Conservation (phyloP, 768 basidiomycete species). For the Mycena chlorophos region DNA sequence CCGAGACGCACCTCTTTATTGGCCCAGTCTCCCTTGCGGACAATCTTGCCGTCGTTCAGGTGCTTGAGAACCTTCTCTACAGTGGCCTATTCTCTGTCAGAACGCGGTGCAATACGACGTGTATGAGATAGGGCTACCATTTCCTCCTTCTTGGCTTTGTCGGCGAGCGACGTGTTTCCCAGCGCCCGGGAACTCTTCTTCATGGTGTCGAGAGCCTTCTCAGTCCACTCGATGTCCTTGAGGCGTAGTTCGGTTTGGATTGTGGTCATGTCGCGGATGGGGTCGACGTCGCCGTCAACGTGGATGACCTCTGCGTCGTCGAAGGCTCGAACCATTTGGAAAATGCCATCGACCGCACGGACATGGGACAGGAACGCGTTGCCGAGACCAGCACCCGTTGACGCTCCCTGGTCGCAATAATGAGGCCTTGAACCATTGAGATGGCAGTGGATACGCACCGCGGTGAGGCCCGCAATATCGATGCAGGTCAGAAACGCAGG, state of each 20-base stretch:
- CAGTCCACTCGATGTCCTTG: constrained; percentile 99
- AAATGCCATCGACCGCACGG: constrained; percentile 97
- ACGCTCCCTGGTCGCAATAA: constrained; percentile 67
- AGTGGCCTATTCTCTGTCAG: constrained; percentile 52
- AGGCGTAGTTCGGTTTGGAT: constrained; percentile 91
- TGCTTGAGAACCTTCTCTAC: constrained; percentile 84
- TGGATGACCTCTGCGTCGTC: constrained; percentile 99
- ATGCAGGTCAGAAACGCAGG: constrained; percentile 97
- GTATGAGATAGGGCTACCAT: constrained; percentile 54
- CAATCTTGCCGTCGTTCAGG: constrained; percentile 80
- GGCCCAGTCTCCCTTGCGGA: constrained; percentile 90
- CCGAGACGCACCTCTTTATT: constrained; percentile 85
- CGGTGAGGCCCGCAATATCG: constrained; percentile 97
- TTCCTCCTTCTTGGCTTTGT: constrained; percentile 96
- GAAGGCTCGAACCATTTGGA: constrained; percentile 96
- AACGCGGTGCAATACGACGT: constrained; percentile 9
- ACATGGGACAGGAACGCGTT: constrained; percentile 98
- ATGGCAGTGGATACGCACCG: constrained; percentile 52
- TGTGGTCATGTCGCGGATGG: constrained; percentile 94
- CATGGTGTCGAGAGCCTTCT: constrained; percentile 80
- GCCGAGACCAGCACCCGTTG: constrained; percentile 95
- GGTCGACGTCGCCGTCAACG: constrained; percentile 97
- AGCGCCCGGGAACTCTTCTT: constrained; percentile 75
- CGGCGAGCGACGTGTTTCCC: constrained; percentile 77
- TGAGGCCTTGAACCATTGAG: not conserved